phyloP scores from a whole-genome alignment of 140 eudicot genomes.

The Oenanthe javanica region DNA sequence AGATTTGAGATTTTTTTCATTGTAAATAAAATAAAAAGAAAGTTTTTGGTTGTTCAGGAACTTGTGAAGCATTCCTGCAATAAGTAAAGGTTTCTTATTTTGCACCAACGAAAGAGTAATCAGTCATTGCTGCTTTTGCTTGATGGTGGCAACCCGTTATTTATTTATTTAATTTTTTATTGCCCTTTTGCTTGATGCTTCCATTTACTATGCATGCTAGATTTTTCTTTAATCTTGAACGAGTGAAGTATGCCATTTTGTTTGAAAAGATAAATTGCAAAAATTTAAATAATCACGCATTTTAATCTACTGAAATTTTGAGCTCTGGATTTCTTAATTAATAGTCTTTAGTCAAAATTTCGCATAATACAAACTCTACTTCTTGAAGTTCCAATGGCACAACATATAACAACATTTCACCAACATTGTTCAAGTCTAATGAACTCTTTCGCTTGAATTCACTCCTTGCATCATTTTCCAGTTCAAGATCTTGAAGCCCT shows the following conservation, averaged over 20 bases:
- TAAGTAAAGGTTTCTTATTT: not conserved
- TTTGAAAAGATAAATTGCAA: no score
- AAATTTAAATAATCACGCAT: no score
- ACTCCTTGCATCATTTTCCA: no score
- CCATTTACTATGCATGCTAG: no score
- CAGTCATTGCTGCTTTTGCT: not conserved
- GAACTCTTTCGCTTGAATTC: no score
- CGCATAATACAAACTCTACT: no score
- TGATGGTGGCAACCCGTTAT: not conserved
- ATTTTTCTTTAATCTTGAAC: no score
- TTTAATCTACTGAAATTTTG: no score
- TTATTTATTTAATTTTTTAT: not conserved
- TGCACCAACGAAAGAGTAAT: not conserved
- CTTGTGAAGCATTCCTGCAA: not conserved
- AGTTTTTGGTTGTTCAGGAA: not conserved
- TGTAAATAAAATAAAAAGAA: not conserved
- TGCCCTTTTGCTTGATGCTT: not conserved
- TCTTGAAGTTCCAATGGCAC: slow-evolving; percentile 1
- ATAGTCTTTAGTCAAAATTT: no score
- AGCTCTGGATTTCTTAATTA: no score
- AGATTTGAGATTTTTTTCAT: not conserved
- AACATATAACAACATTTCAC: not conserved
- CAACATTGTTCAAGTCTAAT: not conserved
- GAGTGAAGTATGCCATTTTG: no score
- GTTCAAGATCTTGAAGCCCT: not conserved